A percentile compares a stretch with the other conserved stretches of the same genome.
These are phyloP conservation scores for Trichodelitschia bisporula DNA, from an alignment of 495 filamentous ascomycete genomes.

Conservation along the genomic window DNA sequence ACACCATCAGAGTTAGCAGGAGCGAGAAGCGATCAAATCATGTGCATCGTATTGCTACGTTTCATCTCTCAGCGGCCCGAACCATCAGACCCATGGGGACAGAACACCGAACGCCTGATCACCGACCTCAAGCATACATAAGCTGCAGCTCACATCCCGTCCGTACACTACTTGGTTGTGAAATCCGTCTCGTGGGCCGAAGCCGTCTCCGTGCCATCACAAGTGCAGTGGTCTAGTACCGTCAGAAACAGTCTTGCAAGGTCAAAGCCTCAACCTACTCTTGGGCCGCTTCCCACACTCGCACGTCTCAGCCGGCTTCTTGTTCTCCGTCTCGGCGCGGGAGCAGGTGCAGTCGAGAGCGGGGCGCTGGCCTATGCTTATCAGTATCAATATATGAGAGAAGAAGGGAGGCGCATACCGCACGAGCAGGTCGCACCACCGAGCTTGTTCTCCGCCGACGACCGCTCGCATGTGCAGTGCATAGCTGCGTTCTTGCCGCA, in stretches of 20 bases:
- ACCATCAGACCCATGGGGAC: neutral
- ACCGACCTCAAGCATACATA: neutral
- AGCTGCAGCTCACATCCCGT: neutral
- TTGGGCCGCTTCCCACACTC: neutral
- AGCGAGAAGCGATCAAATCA: too few relatives aligned
- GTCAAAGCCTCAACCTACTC: neutral
- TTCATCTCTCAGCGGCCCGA: too few relatives aligned
- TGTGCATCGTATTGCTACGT: too few relatives aligned
- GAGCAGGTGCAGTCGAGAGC: neutral
- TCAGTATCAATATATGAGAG: neutral
- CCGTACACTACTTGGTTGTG: neutral
- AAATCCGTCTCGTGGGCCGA: neutral
- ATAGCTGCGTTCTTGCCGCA: constrained; percentile 73
- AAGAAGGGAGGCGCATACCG: neutral
- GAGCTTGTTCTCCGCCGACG: neutral
- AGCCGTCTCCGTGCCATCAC: neutral
- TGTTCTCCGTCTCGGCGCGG: neutral
- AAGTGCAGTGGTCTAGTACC: neutral
- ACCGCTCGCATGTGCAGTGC: constrained; percentile 28
- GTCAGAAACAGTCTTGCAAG: neutral
- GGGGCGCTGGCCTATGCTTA: neutral
- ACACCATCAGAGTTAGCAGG: too few relatives aligned
- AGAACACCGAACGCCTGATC: neutral
- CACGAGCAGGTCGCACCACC: neutral
- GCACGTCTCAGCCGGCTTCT: neutral